Percentiles rank a stretch among this genome's conserved stretches.
These are phyloP conservation scores for Rubia tinctorum DNA, from an alignment of 305 asterid genomes.

Conservation along the genomic window DNA sequence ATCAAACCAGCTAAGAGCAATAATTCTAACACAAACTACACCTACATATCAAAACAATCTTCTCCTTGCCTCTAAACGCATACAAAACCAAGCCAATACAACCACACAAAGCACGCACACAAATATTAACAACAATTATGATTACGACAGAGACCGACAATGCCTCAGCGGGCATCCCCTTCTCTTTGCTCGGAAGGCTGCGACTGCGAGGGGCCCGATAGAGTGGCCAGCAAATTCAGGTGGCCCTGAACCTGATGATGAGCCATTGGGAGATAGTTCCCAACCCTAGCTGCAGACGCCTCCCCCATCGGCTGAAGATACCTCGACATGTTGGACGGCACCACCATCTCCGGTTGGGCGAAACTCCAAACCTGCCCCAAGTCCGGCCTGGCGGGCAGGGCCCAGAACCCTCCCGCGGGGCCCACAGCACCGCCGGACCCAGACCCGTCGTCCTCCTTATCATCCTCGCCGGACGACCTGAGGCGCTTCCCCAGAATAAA, in stretches of 20 bases:
- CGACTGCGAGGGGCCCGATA: conserved; percentile 71
- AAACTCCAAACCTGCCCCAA: conserved; percentile 98
- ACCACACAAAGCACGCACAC: conserved; percentile 6
- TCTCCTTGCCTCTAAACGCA: conserved; percentile 10
- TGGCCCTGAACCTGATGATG: conserved; percentile 68
- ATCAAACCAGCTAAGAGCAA: conserved; percentile 11
- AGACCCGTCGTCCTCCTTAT: conserved; percentile 50
- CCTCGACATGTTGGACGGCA: conserved; percentile 44
- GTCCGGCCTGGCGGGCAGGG: conserved; percentile 75
- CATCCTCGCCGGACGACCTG: conserved; percentile 48
- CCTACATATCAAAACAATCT: conserved; percentile 10
- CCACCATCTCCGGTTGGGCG: conserved; percentile 72
- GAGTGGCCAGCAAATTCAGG: conserved; percentile 87
- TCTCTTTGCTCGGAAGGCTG: conserved; percentile 72
- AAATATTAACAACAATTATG: conserved; percentile 19
- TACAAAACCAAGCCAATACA: conserved; percentile 16
- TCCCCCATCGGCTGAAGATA: conserved; percentile 79
- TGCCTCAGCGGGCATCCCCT: conserved; percentile 57
- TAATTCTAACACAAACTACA: conserved; percentile 15
- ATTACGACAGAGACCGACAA: neutral
- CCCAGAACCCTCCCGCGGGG: conserved; percentile 85
- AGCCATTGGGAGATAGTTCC: conserved; percentile 85
- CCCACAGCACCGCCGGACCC: conserved; percentile 37
- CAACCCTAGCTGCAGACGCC: conserved; percentile 95
- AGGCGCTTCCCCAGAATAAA: conserved; percentile 89